phyloP scores from a whole-genome alignment of 768 basidiomycete species.

The Boletus fagicola region DNA sequence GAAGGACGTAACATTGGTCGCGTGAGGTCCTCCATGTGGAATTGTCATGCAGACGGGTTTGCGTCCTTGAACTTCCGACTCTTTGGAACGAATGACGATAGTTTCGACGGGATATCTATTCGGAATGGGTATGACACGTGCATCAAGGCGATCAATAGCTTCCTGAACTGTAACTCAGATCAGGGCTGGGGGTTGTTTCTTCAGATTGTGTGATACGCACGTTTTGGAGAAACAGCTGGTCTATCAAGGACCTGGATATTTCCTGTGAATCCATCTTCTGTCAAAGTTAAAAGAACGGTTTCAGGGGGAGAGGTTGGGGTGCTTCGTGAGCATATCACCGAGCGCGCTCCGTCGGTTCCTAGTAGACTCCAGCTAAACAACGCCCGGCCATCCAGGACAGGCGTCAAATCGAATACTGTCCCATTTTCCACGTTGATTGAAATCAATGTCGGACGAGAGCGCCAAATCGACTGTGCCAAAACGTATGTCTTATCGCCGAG shows the following conservation, averaged over 20 bases:
- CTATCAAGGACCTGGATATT: conserved; percentile 44
- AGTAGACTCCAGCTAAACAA: conserved; percentile 57
- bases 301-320: conserved; percentile 46
- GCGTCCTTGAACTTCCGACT: conserved; percentile 9
- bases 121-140: conserved; percentile 36
- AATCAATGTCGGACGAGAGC: conserved; percentile 51
- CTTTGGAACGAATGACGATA: conserved; percentile 44
- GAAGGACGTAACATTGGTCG: conserved; percentile 47
- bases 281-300: conserved; percentile 46
- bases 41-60: conserved; percentile 48
- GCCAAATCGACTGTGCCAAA: conserved; percentile 40
- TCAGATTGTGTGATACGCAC: conserved; percentile 31
- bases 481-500: conserved; percentile 11
- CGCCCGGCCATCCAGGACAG: conserved; percentile 8
- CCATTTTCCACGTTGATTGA: conserved; percentile 44
- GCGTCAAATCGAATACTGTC: conserved; percentile 33
- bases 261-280: conserved; percentile 11
- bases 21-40: conserved; percentile 68
- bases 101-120: conserved; percentile 50
- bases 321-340: conserved; percentile 51
- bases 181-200: not conserved
- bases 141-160: not conserved
- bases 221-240: conserved; percentile 37
- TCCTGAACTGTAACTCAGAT: conserved; percentile 36
- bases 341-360: conserved; percentile 42